Conservation (phyloP, 495 filamentous ascomycete genomes). For the Tuber microsphaerosporum region DNA sequence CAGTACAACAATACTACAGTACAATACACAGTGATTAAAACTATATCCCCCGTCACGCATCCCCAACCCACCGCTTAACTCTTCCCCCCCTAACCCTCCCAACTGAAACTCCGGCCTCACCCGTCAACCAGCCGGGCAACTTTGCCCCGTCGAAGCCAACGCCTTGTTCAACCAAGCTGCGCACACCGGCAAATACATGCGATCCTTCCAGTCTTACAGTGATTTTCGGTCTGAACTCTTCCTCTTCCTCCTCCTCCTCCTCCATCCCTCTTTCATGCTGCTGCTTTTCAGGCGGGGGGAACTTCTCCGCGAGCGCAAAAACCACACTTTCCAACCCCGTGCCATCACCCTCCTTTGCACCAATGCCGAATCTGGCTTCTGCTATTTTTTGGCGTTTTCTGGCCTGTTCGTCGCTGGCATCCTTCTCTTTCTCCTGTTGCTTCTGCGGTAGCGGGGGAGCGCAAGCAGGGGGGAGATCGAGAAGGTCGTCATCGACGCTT, state of each 20-base stretch:
- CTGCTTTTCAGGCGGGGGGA: constrained; percentile 28
- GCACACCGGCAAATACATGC: constrained; percentile 75
- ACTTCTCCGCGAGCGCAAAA: constrained; percentile 53
- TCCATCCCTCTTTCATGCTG: constrained; percentile 16
- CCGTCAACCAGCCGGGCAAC: constrained; percentile 89
- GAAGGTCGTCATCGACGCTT: constrained; percentile 48
- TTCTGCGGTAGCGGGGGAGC: constrained; percentile 18
- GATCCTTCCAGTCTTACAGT: constrained; percentile 62
- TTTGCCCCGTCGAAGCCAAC: constrained; percentile 59
- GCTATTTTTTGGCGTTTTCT: constrained; percentile 46
- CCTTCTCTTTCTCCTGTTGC: constrained; percentile 37
- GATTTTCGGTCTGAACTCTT: constrained; percentile 53
- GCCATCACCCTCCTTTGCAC: constrained; percentile 49
- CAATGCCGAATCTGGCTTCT: constrained; percentile 53
- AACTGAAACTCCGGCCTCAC: constrained; percentile 70
- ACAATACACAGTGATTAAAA: constrained; percentile 19
- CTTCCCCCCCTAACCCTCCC: constrained; percentile 58
- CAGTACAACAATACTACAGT: neutral
- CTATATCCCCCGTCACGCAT: neutral
- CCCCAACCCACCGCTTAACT: neutral
- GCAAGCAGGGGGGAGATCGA: constrained; percentile 20
- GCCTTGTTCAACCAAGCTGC: constrained; percentile 66
- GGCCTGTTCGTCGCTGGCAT: constrained; percentile 43
- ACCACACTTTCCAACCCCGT: constrained; percentile 56
- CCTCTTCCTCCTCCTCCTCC: constrained; percentile 29